Evolutionary conservation across 1,284 basidiomycete genomes (phyloP).

Genomic region (Neonothopanus nambi): DNA sequence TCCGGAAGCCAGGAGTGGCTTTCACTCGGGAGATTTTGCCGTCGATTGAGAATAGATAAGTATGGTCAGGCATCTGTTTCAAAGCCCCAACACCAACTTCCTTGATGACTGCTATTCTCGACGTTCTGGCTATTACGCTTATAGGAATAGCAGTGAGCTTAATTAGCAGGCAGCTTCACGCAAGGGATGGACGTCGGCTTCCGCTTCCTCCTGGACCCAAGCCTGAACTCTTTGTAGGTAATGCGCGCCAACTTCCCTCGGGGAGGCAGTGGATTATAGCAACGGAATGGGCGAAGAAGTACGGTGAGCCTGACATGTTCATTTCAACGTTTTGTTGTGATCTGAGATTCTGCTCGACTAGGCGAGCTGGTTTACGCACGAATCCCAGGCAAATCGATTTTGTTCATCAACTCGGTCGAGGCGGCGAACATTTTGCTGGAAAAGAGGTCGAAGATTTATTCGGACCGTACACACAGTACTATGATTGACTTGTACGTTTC

Average conservation of each 20-base stretch:
- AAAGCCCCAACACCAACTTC: too few relatives aligned
- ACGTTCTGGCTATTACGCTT: too few relatives aligned
- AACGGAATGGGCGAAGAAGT: neutral
- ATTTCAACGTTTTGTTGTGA: neutral
- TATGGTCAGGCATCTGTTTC: too few relatives aligned
- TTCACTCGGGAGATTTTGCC: too few relatives aligned
- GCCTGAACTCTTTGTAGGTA: neutral
- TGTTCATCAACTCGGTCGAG: conserved; percentile 5
- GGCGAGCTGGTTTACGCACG: neutral
- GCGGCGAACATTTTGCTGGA: conserved; percentile 1
- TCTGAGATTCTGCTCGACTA: neutral
- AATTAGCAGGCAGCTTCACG: neutral
- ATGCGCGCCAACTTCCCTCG: neutral
- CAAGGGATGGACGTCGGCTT: neutral
- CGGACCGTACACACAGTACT: neutral
- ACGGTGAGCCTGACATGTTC: neutral
- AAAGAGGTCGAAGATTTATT: conserved; percentile 9
- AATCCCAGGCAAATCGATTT: neutral
- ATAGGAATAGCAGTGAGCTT: too few relatives aligned
- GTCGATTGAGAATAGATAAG: too few relatives aligned
- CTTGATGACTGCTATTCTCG: too few relatives aligned
- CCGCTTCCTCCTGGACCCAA: neutral
- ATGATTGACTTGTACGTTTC: neutral
- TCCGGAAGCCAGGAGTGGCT: too few relatives aligned
- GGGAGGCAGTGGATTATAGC: conserved; percentile 1